Evolutionary conservation across 208 protist genomes (phyloP), one percentile per base, ranked within the genome.

Genomic region (Borovskyia barvae): DNA sequence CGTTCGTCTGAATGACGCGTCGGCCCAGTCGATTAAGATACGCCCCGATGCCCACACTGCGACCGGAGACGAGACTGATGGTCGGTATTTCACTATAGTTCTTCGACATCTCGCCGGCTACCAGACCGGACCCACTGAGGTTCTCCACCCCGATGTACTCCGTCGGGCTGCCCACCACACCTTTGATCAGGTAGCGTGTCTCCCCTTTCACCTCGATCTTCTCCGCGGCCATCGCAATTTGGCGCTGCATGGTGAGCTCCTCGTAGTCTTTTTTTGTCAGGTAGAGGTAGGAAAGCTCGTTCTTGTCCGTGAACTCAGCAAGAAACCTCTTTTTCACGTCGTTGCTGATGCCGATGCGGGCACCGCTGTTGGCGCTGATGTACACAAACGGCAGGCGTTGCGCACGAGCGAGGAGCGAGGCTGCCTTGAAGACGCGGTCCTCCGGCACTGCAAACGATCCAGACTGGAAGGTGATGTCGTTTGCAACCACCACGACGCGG

Each of bases 91-190:
- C 89, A 41, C 93, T 80, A 75, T 99, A 99, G 64, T 94, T 97
- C 45, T 81, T 80, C 20, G 95, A 97, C 45, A 98, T 99, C 73
- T 99, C 93, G 20, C 98, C 97, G 12, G 98, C 98, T 64, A 99
- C 95, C 42, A 98, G 76, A 41, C 93, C 97, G 7, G 95, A 98
- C 45, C 97, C 97, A 46, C 87, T 82, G 14, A 99, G 80, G 77
- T 99, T 99, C 75, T 99, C 97, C 26, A 99, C 97, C 62, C 97
- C 97, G 20, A 99, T 66, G 60, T 97, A 97, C 69, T 99, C 91
- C 36, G 84, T 57, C 19, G 72, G 66, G 1, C 58, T 69, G 17
- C 97, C 97, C 59, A 99, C 86, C 49, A 99, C 89, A 63, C 92
- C 96, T 20, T 62, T 78, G 37, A 99, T 83, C 4, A 84, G 67